Conservation (phyloP, 352 stramenopile species). For the Pythium phragmitis region DNA sequence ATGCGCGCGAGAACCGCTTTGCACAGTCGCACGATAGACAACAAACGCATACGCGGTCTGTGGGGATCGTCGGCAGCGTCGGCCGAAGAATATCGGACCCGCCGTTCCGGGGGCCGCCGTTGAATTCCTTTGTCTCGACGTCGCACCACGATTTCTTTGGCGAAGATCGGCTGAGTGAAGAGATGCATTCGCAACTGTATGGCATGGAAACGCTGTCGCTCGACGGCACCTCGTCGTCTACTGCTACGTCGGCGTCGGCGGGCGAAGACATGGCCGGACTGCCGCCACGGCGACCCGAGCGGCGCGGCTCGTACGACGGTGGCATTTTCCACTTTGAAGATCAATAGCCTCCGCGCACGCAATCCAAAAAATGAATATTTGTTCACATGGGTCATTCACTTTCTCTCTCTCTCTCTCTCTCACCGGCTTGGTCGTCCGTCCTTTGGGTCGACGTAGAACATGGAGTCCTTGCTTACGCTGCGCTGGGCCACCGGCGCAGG, state of each 20-base stretch:
- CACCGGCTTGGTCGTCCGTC: not conserved
- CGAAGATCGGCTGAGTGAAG: slow-evolving; percentile 13
- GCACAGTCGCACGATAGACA: slow-evolving; percentile 11
- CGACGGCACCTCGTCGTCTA: not conserved
- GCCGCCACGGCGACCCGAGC: slow-evolving; percentile 28
- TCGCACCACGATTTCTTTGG: slow-evolving; percentile 14
- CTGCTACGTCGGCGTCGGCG: not conserved
- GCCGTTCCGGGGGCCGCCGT: slow-evolving; percentile 26
- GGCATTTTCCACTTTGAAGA: slow-evolving; percentile 82
- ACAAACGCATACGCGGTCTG: slow-evolving; percentile 8
- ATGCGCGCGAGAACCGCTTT: slow-evolving; percentile 6
- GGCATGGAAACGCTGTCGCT: slow-evolving; percentile 20
- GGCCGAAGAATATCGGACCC: slow-evolving; percentile 27
- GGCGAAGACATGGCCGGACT: slow-evolving; percentile 8
- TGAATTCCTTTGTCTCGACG: slow-evolving; percentile 23
- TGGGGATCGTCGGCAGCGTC: slow-evolving; percentile 14
- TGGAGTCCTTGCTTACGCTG: slow-evolving; percentile 57
- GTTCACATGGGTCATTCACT: not conserved
- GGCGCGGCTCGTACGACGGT: slow-evolving; percentile 58
- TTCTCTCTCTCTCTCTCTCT: no score
- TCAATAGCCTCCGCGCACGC: slow-evolving; percentile 23
- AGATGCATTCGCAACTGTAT: slow-evolving; percentile 8
- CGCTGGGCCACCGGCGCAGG: slow-evolving; percentile 30
- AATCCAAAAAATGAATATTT: not conserved
- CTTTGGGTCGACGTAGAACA: slow-evolving; percentile 41